phyloP scores from a whole-genome alignment of 106 monocot species.

The Alisma plantagoaquatica region DNA sequence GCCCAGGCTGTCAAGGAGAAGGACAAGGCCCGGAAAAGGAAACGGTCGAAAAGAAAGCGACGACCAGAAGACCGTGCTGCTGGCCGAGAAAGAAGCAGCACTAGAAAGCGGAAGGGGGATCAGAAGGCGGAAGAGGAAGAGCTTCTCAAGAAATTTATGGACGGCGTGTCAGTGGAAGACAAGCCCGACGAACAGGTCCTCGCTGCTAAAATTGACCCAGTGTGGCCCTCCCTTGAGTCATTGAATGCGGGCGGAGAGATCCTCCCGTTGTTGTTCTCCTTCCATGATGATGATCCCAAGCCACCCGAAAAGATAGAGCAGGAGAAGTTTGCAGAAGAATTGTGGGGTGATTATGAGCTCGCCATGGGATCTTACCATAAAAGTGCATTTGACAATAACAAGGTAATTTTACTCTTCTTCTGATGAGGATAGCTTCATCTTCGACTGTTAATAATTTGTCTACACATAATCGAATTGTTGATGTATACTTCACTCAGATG shows the following conservation, averaged over 20 bases:
- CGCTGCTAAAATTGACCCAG: neutral
- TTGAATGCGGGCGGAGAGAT: neutral
- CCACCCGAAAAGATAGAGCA: slow-evolving; percentile 15
- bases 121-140: slow-evolving; percentile 5
- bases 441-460: neutral
- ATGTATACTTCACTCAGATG: neutral
- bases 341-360: slow-evolving; percentile 23
- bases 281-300: slow-evolving; percentile 20
- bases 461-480: neutral
- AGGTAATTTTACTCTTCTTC: neutral
- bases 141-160: slow-evolving; percentile 6
- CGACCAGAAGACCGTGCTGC: no score
- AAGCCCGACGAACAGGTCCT: neutral
- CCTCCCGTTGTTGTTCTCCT: slow-evolving; percentile 16
- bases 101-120: neutral
- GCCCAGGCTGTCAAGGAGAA: neutral
- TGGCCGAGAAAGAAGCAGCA: neutral
- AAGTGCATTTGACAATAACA: slow-evolving; percentile 3
- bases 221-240: neutral
- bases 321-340: slow-evolving; percentile 14
- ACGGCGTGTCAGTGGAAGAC: slow-evolving; percentile 4
- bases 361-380: slow-evolving; percentile 1
- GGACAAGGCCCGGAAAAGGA: neutral
- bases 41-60: neutral
- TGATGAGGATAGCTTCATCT: neutral